phyloP scores from a whole-genome alignment of 306 rosid species.

The Rosa multiflora region DNA sequence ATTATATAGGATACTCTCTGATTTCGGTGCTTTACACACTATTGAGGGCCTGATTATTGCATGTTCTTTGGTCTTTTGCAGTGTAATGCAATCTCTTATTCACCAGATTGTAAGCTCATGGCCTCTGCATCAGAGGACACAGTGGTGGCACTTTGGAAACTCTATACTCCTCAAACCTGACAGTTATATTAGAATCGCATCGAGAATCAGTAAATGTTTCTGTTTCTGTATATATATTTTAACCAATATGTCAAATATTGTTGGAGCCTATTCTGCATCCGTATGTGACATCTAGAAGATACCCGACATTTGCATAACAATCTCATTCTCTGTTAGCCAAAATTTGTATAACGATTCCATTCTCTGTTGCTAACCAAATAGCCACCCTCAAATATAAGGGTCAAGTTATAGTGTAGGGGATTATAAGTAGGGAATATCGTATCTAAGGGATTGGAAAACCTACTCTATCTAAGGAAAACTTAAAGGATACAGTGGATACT shows the following conservation, averaged over 20 bases:
- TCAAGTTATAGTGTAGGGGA: no score
- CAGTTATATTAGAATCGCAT: background rate
- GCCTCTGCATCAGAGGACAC: conserved; percentile 93
- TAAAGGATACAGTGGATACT: no score
- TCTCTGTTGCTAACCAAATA: background rate
- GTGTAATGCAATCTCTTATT: conserved; percentile 85
- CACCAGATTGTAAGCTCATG: conserved; percentile 67
- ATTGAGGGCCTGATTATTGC: background rate
- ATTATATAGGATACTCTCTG: background rate
- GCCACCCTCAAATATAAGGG: no score
- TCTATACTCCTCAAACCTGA: conserved; percentile 76
- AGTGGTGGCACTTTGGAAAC: conserved; percentile 85
- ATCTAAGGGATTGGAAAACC: no score
- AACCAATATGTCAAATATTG: background rate
- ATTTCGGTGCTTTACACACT: background rate
- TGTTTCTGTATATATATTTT: background rate
- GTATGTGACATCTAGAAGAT: background rate
- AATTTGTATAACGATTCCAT: background rate
- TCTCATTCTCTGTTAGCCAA: background rate
- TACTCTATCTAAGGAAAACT: no score
- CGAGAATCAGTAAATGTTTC: background rate
- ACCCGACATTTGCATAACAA: background rate
- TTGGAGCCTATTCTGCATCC: background rate
- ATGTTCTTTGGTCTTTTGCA: conserved; percentile 22
- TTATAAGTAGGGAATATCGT: no score